Base-by-base conservation (phyloP, 768 basidiomycete genomes). In the Lepiota venenata region DNA sequence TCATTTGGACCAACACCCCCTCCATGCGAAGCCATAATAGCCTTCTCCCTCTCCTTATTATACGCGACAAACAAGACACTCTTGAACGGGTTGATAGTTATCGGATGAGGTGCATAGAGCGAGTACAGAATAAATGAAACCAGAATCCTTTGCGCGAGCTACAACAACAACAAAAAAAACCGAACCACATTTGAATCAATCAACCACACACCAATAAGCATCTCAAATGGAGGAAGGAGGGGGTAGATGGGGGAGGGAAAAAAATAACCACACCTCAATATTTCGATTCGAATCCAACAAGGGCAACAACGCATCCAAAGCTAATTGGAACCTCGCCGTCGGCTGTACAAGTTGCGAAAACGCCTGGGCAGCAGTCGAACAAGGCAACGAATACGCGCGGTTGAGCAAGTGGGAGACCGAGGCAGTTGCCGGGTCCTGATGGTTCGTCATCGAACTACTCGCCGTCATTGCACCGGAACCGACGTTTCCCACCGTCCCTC, bases 81-180 rank as follows among this genome's bases (percentile, higher is more conserved):
- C 70, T 84, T 87, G 79, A 91, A 91, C 11, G 90, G 89, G 66
- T 91, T 91, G 63, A 91, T 81, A 40, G 81, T 72, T 56, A 90
- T 87, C 58, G 88, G 87, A 67, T 91, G 82, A 47, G 88, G 87
- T 58, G 84, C 81, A 72, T 91, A 91, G 58, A 91, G 75, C 41
- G 87, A 84, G 70, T 87, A 88, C 56, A 91, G 75, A 64, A 91
- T 83, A 69, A 87, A 91, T 16, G 87, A 82, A 56, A 84, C 88
- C 59, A 91, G 77, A 61, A 91, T 89, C 53, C 88, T 81, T 60
- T 85, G 82, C 43, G 85, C 76, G 62, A 85, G 79, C 88, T 89
- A 61, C 7, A 8, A 47, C 36, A 27, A 22, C 21, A 22, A 9
- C 6, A 18, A 25, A 37, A 22, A n/a, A 14, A 18, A 51, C 38